Evolutionary conservation across 306 rosid genomes (phyloP), one percentile per base, ranked within the genome.

Genomic region (Cicer judaicum): DNA sequence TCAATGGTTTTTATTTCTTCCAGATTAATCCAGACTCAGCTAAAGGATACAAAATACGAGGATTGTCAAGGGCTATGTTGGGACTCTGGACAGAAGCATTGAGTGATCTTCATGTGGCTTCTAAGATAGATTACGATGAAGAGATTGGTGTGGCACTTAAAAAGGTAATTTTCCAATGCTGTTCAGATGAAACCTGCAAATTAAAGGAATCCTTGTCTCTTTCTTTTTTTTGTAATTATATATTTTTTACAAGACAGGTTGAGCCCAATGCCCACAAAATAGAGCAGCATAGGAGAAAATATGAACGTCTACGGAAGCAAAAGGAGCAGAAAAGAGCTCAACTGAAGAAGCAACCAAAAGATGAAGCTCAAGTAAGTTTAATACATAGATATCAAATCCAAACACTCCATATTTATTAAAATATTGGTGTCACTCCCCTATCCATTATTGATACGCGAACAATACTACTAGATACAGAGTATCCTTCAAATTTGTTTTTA

Each of bases 21-120:
- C 73, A 92, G 96, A 90, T 92, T 71, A 92, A 92, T 71, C 90
- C 88, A 0, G 96, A 92, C 85, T 92, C 96, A 5, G 93, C 93
- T 29, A 92, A 92, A 85, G 96, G 98, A 24, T 88, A 84, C 83
- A 92, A 92, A 83, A 72, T 79, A 48, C 70, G 98, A 48, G 96
- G 98, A 73, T 78, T 89, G 76, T 95, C 96, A 14, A 88, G 80
- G 84, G 92, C 98, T 36, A 78, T 87, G 88, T 77, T 92, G 86
- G 98, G 92, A 57, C 81, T 81, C 24, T 92, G 94, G 98, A 90
- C 76, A 82, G 89, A 84, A 78, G 88, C 94, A 2, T 92, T 85
- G 6, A 77, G 61, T 61, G 98, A 92, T 84, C 93, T 92, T 78
- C 94, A 24, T 48, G 74, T 87, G 42, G 98, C 94, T 68, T 92